Evolutionary conservation across 495 filamentous ascomycete genomes (phyloP), one percentile per base, ranked within the genome.

Genomic region (Thozetella sp.): DNA sequence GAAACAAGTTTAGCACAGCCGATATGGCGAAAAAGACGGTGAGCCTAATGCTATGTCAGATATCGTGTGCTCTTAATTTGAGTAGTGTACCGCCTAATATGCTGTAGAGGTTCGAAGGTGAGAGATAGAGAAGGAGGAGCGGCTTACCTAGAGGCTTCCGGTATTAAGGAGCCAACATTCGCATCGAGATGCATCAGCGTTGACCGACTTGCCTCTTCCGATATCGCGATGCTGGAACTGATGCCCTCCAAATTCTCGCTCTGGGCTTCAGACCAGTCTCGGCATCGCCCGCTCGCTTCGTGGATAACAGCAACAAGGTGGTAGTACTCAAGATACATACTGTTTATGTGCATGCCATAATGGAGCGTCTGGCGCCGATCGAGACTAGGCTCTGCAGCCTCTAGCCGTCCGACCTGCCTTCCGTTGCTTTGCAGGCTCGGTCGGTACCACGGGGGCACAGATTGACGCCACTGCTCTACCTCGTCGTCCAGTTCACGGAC

Each of bases 211-310:
- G 43, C 43, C n/a, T 48, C 43, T 11, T 4, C n/a, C 4, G 43
- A 48, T 48, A 48, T 48, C 43, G 43, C 43, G 43, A 48, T 48
- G n/a, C 43, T 48, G 43, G 43, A 48, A 48, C 43, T 48, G 43
- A 48, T 48, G 43, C 43, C 43, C 20, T 48, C 43, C n/a, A 48
- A n/a, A 20, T 48, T 20, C 43, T 48, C 43, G 10, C 11, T 9
- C 9, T 11, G 9, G 43, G 6, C n/a, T 48, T 11, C 43, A 3
- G n/a, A 11, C 6, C 43, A 19, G 43, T 19, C 6, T 20, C 6
- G 43, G 43, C 43, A 48, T 19, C 43, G 43, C 11, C 43, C 43
- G n/a, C 43, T 48, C 3, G 43, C 43, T 13, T 48, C 43, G n/a
- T 48, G 43, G 43, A 48, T 48, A n/a, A n/a, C 43, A 4, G 43